Evolutionary conservation across 2,329 filamentous ascomycete species (phyloP), one percentile per base, ranked within the genome.

Genomic region (Fusarium transvaalense): DNA sequence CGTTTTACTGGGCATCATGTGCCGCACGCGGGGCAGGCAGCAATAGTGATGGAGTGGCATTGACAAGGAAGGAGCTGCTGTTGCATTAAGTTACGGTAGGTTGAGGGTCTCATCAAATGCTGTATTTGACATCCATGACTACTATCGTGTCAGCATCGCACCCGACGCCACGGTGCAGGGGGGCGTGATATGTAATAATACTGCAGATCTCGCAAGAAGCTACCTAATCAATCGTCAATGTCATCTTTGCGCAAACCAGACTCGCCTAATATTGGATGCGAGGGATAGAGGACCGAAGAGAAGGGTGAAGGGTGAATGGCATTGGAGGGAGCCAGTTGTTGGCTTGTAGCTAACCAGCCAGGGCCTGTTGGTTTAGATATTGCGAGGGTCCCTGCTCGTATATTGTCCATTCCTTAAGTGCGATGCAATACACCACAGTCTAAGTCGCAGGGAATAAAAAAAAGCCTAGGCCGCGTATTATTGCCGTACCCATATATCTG

Each of bases 401-500:
- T 62, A 48, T 62, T 23, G 25, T 45, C 41, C 41, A 62, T 61
- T 61, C 39, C 48, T 39, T 15, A 35, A 52, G 31, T 38, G 34
- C 43, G 45, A 17, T 50, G 23, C 23, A 32, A 41, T 41, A 58
- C 41, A n/a, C n/a, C 21, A 19, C 31, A 19, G 43, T 23, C 27
- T 25, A 32, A 37, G 19, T n/a, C 41, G 52, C 21, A 35, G 21
- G 52, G 29, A 64, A 58, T 64, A 64, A 64, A 23, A 64, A 23
- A 34, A 41, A 41, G 31, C 51, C 48, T 57, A 27, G 42, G n/a
- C 47, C 35, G 39, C 29, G 27, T 27, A 52, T 66, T 56, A 66
- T 66, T 55, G 27, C 63, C 34, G 50, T 65, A 61, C 17, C 61
- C 61, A 62, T 66, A 69, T 58, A 68, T 53, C 60, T 51, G 66